Conservation (phyloP, 495 filamentous ascomycete genomes). For the Lindgomyces ingoldianus region DNA sequence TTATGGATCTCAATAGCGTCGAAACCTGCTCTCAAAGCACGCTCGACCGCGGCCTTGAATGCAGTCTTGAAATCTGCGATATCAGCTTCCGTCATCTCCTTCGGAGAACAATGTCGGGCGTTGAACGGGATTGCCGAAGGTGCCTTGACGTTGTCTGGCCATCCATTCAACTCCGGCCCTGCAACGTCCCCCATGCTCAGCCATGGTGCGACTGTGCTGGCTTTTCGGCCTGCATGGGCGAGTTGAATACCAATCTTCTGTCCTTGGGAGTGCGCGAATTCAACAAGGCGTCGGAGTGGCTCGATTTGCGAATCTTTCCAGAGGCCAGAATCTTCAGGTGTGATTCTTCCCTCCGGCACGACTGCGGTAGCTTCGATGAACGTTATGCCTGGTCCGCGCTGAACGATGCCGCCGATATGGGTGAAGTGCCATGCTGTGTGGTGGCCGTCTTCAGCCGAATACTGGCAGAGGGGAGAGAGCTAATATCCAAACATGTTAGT, state of each 20-base stretch:
- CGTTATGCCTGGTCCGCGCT: conserved; percentile 64
- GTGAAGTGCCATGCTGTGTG: conserved; percentile 71
- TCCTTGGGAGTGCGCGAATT: conserved; percentile 62
- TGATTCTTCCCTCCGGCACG: conserved; percentile 67
- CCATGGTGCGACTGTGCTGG: conserved; percentile 65
- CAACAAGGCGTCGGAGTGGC: conserved; percentile 60
- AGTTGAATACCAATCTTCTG: conserved; percentile 73
- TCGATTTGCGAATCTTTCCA: conserved; percentile 72
- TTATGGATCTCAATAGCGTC: conserved; percentile 58
- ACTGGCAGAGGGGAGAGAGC: conserved; percentile 67
- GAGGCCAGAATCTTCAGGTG: conserved; percentile 67
- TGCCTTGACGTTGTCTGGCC: conserved; percentile 67
- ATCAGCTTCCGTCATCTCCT: conserved; percentile 61
- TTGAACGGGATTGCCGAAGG: conserved; percentile 56
- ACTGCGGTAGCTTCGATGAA: conserved; percentile 72
- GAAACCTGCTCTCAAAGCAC: conserved; percentile 67
- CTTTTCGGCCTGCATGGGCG: conserved; percentile 74
- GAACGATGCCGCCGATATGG: conserved; percentile 62
- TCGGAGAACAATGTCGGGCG: conserved; percentile 51
- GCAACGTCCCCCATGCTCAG: conserved; percentile 50
- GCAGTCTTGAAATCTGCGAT: conserved; percentile 63
- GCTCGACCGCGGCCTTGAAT: conserved; percentile 61
- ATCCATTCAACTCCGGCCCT: conserved; percentile 55
- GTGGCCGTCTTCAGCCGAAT: conserved; percentile 66
- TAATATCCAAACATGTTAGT: conserved; percentile 5